Percentiles rank a stretch among this genome's conserved stretches.
phyloP scores from a whole-genome alignment of 169 alveolate genomes.

The Eimeria acervulina region DNA sequence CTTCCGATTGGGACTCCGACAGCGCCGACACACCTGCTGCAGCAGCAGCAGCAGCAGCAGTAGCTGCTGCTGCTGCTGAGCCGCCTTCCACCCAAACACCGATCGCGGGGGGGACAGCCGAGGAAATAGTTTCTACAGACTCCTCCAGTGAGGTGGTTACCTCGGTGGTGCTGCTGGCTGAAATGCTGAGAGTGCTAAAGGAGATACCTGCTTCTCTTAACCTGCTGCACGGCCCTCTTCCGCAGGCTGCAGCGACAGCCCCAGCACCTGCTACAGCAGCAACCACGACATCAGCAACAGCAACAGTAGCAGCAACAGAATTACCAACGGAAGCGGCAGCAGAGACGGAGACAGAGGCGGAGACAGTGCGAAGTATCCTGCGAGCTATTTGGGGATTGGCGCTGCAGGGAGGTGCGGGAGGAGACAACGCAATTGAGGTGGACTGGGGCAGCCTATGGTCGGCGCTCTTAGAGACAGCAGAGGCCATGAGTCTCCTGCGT shows the following conservation, averaged over 20 bases:
- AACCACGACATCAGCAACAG: background rate
- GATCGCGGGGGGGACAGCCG: background rate
- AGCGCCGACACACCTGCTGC: background rate
- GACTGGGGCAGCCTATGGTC: constrained; percentile 50
- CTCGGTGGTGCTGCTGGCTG: background rate
- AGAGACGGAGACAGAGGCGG: background rate
- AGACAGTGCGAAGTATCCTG: background rate
- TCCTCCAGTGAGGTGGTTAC: background rate
- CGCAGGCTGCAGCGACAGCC: background rate
- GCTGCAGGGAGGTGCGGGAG: background rate
- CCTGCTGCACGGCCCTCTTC: background rate
- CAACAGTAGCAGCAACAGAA: background rate
- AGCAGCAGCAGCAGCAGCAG: constrained; percentile 19
- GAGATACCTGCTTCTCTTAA: background rate
- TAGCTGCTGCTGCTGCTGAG: background rate
- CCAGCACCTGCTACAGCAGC: background rate
- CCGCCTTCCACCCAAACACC: background rate
- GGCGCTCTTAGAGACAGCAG: constrained; percentile 52
- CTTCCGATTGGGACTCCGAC: constrained; percentile 34
- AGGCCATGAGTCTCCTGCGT: constrained; percentile 45
- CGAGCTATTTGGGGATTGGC: background rate
- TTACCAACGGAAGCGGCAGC: background rate
- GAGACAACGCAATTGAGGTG: background rate
- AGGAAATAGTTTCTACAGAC: background rate
- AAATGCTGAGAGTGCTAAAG: background rate